phyloP scores from a whole-genome alignment of 1,284 basidiomycete genomes.

The Trametes hirsuta region DNA sequence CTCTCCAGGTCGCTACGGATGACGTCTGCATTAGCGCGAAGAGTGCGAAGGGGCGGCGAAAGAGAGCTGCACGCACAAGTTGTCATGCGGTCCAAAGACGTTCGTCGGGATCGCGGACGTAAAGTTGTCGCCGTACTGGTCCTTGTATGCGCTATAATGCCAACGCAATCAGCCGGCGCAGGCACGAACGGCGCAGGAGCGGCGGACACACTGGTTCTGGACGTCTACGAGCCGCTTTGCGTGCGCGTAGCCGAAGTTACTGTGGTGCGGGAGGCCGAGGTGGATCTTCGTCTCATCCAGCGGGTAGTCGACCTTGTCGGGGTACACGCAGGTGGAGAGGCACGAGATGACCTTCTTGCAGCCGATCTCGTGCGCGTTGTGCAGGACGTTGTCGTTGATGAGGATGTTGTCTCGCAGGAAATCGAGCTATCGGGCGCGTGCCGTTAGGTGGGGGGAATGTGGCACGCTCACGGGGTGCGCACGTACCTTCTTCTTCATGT shows the following conservation, averaged over 20 bases:
- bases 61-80: conserved; percentile 54
- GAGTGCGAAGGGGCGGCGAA: neutral
- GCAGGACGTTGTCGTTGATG: conserved; percentile 90
- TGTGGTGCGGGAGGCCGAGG: conserved; percentile 83
- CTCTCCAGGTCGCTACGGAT: conserved; percentile 75
- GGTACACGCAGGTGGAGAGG: conserved; percentile 88
- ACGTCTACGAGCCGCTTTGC: conserved; percentile 94
- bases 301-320: conserved; percentile 85
- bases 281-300: conserved; percentile 91
- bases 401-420: conserved; percentile 89
- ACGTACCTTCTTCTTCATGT: conserved; percentile 84
- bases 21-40: neutral
- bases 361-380: conserved; percentile 66
- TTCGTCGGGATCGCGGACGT: conserved; percentile 93
- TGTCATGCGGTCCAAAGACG: conserved; percentile 85
- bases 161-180: conserved; percentile 2
- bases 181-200: neutral
- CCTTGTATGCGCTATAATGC: conserved; percentile 77
- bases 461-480: neutral
- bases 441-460: neutral
- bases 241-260: conserved; percentile 92
- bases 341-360: conserved; percentile 81
- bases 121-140: conserved; percentile 88
- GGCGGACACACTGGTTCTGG: conserved; percentile 80
- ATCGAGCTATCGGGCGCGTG: conserved; percentile 54